These are phyloP conservation scores for Talaromyces sp. DNA, from an alignment of 2,329 filamentous ascomycete species.

Conservation along the genomic window DNA sequence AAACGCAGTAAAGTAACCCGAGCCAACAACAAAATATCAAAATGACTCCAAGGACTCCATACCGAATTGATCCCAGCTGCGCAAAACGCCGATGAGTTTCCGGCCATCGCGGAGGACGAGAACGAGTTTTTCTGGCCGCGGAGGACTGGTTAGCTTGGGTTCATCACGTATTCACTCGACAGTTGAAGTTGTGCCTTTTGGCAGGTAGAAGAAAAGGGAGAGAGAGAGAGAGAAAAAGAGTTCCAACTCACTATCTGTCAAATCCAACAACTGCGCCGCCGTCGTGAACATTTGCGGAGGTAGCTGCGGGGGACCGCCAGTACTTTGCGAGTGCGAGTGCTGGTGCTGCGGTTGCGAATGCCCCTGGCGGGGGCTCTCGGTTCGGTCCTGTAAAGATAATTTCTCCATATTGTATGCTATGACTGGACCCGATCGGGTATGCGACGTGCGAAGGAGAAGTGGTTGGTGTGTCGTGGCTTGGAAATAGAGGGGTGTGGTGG, in stretches of 20 bases:
- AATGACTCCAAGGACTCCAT: conserved; percentile 27
- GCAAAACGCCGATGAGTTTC: conserved; percentile 85
- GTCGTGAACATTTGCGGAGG: conserved; percentile 96
- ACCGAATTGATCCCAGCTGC: conserved; percentile 99
- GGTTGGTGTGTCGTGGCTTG: not conserved
- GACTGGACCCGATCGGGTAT: not conserved
- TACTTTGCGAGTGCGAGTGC: conserved; percentile 19
- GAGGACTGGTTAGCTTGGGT: conserved; percentile 17
- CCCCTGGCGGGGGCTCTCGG: conserved; percentile 9
- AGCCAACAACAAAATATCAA: not conserved
- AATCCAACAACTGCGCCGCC: conserved; percentile 86
- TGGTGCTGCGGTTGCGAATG: conserved; percentile 16
- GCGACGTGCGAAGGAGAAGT: not conserved
- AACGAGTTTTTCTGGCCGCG: conserved; percentile 80
- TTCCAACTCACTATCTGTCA: conserved; percentile 81
- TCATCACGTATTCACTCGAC: not conserved
- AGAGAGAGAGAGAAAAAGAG: not conserved
- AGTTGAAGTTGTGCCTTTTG: not conserved
- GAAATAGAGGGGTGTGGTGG: not conserved
- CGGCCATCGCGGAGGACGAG: conserved; percentile 86
- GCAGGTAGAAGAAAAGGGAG: not conserved
- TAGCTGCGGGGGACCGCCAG: conserved; percentile 38
- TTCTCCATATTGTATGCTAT: conserved; percentile 6
- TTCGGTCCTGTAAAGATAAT: conserved; percentile 10
- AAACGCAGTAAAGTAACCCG: not conserved